Evolutionary conservation across 2,329 filamentous ascomycete species (phyloP).

Genomic region (Venturiaceae sp.): DNA sequence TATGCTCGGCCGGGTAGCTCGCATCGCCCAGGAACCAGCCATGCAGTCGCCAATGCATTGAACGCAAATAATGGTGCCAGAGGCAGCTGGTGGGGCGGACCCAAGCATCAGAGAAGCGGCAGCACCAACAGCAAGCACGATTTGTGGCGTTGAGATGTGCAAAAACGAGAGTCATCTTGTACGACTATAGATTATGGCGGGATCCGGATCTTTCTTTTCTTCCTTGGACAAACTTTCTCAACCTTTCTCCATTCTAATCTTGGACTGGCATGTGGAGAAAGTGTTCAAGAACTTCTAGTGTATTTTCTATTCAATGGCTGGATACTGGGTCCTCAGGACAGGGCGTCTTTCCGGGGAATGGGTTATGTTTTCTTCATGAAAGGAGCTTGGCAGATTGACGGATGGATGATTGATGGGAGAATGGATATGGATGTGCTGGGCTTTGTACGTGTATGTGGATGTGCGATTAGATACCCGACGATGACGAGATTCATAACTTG

Average conservation of each 20-base stretch:
- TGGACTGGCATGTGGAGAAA: not conserved
- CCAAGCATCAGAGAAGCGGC: not conserved
- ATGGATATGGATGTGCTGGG: not conserved
- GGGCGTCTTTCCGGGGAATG: too few species aligned
- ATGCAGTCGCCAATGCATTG: slow-evolving; percentile 3
- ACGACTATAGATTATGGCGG: not conserved
- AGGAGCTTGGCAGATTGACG: not conserved
- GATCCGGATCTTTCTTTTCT: not conserved
- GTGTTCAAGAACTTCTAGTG: not conserved
- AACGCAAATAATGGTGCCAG: not conserved
- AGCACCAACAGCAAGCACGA: not conserved
- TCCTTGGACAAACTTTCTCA: not conserved
- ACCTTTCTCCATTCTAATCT: too few species aligned
- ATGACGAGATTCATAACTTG: not conserved
- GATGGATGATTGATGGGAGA: not conserved
- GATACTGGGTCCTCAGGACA: not conserved
- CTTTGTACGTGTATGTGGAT: not conserved
- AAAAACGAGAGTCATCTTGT: too few species aligned
- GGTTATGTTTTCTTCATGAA: too few species aligned
- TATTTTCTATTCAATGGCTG: not conserved
- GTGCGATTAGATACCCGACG: not conserved
- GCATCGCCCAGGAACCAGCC: slow-evolving; percentile 3
- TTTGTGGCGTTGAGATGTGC: not conserved
- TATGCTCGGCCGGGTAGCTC: not conserved
- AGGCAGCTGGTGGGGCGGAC: not conserved